Evolutionary conservation across 1,139 yeast species (phyloP).

Genomic region (Blastobotrys illinoisensis): DNA sequence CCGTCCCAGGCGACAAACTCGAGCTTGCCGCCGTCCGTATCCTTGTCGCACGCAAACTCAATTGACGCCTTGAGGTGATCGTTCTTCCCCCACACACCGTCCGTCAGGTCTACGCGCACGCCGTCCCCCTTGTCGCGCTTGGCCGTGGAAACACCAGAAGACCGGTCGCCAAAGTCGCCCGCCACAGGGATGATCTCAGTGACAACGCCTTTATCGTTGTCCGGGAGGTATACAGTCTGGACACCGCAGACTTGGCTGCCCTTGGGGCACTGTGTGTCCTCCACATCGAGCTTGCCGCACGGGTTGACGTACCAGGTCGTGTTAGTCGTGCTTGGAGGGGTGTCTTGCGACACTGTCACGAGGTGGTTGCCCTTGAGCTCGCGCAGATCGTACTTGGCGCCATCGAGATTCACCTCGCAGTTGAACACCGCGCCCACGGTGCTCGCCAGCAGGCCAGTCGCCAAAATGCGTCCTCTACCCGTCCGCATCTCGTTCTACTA

Average conservation of each 20-base stretch:
- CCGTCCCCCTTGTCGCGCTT: slow-evolving; percentile 37
- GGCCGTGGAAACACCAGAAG: slow-evolving; percentile 26
- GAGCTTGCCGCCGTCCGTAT: slow-evolving; percentile 28
- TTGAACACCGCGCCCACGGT: slow-evolving; percentile 36
- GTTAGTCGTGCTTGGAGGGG: slow-evolving; percentile 73
- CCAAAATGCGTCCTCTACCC: neutral
- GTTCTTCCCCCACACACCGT: slow-evolving; percentile 67
- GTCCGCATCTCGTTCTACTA: neutral
- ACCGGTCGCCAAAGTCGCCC: slow-evolving; percentile 27
- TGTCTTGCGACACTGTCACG: slow-evolving; percentile 40
- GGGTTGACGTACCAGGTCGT: slow-evolving; percentile 66
- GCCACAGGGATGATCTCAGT: slow-evolving; percentile 54
- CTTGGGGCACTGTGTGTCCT: slow-evolving; percentile 49
- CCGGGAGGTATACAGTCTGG: slow-evolving; percentile 40
- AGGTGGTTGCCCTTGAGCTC: slow-evolving; percentile 46
- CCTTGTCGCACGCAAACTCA: slow-evolving; percentile 47
- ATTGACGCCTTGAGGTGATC: slow-evolving; percentile 47
- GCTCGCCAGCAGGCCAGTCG: slow-evolving; percentile 3
- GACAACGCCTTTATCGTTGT: slow-evolving; percentile 38
- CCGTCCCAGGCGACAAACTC: slow-evolving; percentile 35
- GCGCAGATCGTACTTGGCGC: slow-evolving; percentile 39
- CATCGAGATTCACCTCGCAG: slow-evolving; percentile 42
- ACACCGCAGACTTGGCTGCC: slow-evolving; percentile 56
- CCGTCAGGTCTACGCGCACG: slow-evolving; percentile 44
- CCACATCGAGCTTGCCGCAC: slow-evolving; percentile 46